phyloP scores from a whole-genome alignment of 2,329 filamentous ascomycete species.

The Atkinsonella hypoxylon region DNA sequence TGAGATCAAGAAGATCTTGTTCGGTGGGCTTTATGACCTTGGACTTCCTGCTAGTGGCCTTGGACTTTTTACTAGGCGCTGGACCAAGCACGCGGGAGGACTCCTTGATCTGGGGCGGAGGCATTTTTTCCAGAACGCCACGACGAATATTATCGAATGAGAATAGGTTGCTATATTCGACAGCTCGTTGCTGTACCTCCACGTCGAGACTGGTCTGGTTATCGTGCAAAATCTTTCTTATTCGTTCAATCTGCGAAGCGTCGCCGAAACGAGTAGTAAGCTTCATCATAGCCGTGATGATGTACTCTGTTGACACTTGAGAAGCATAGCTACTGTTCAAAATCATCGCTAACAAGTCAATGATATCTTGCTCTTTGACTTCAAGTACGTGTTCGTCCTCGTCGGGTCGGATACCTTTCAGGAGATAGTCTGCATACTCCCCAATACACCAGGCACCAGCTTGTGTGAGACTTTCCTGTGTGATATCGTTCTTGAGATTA shows the following conservation, averaged over 20 bases:
- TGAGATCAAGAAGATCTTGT: slow-evolving; percentile 85
- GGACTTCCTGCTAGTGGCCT: slow-evolving; percentile 61
- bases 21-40: slow-evolving; percentile 75
- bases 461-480: slow-evolving; percentile 87
- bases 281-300: slow-evolving; percentile 90
- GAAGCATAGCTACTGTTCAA: slow-evolving; percentile 90
- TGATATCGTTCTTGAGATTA: slow-evolving; percentile 89
- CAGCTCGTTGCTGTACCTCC: slow-evolving; percentile 89
- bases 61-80: slow-evolving; percentile 52
- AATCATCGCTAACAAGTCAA: slow-evolving; percentile 86
- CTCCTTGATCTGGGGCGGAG: slow-evolving; percentile 90
- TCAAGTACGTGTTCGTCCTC: slow-evolving; percentile 75
- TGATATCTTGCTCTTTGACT: slow-evolving; percentile 78
- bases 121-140: slow-evolving; percentile 96
- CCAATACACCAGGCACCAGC: slow-evolving; percentile 96
- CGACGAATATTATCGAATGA: slow-evolving; percentile 73
- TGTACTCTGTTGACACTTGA: slow-evolving; percentile 88
- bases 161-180: slow-evolving; percentile 95
- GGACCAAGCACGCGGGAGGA: slow-evolving; percentile 84
- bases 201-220: slow-evolving; percentile 84
- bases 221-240: slow-evolving; percentile 64
- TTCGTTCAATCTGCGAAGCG: slow-evolving; percentile 70
- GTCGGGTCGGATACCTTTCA: slow-evolving; percentile 82
- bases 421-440: slow-evolving; percentile 85
- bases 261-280: slow-evolving; percentile 81